Base-by-base conservation (phyloP, 495 filamentous ascomycete species). In the Aspergillus hancockii region DNA sequence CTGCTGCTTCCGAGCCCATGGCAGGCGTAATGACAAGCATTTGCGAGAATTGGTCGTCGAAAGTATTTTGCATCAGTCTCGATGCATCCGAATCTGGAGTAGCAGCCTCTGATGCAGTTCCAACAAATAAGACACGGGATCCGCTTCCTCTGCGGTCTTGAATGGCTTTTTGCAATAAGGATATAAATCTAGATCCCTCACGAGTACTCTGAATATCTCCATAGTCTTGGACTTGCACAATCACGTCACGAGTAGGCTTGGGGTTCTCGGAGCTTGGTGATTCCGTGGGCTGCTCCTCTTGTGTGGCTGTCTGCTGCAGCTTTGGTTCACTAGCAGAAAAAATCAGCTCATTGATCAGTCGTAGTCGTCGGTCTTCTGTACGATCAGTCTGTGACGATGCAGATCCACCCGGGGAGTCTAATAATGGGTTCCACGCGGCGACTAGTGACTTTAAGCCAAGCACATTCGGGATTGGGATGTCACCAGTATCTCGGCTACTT, bases 211-310 rank as follows among this genome's bases (percentile, higher is more conserved):
- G 82, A 13, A 97, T 77, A 45, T 94, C 89, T 25, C 84, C 83
- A 65, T 91, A 91, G 67, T 97, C 92, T 63, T 88, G 84, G 10
- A 98, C 71, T 50, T 92, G 88, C 9, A 98, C 75, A 57, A 97
- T 90, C n/a, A 79, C 67, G 40, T 75, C 79, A 40, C 68, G 67
- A n/a, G 50, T 53, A 41, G 57, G 55, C n/a, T 64, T 62, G 22
- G 31, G 36, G 19, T 52, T 30, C 56, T 67, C 68, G 23, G 61
- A 45, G 8, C 41, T 21, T 18, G 60, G 57, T 30, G 64, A 40
- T 13, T 60, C 28, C 31, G 54, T 4, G 2, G 47, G 43, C 31
- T 57, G 18, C 23, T 45, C 56, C 16, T 57, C 40, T 53, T 34
- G 38, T n/a, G 16, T 1, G 38, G 5, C 51, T 14, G 31, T 25